Evolutionary conservation across 2,329 filamentous ascomycete species (phyloP), one percentile per base, ranked within the genome.

Genomic region (Colletotrichum chrysophilum): DNA sequence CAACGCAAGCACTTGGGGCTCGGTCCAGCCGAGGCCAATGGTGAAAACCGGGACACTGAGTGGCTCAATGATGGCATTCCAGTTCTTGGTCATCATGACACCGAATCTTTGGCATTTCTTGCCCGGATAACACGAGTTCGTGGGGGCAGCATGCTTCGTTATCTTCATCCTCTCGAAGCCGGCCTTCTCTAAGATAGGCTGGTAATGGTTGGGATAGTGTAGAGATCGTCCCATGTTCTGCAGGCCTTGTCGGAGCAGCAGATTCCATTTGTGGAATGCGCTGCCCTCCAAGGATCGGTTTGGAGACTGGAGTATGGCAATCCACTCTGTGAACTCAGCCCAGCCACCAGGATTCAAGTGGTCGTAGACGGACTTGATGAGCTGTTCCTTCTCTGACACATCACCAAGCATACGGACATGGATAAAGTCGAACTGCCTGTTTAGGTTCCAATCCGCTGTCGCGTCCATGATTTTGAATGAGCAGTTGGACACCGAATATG

Each of bases 1-100:
- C 56, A 85, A 84, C 7, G 81, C 79, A 48, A 82, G 79, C 0
- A 85, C 81, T 61, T 84, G 80, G 7, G 82, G 78, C 13, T 78
- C 60, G 1, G 78, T 78, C 86, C 85, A 87, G 1, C 83, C 83
- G 30, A 85, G 75, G 0, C 78, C 80, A 32, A 82, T 82, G 1
- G 86, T 87, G 65, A 86, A 85, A 1, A 86, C 76, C 1, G 82
- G 83, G 67, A 86, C 80, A 32, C 81, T 85, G 18, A 86, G 79
- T 5, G 74, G 74, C 38, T 76, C 74, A 12, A 76, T 66, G 58
- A 76, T 79, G n/a, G 79, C 69, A n/a, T 78, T 75, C 74, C 79
- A 80, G 61, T 83, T 83, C 7, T 62, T 67, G 5, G 71, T 74
- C 80, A 83, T 82, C 79, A 82, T 79, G 8, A 74, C 68, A 30